Conservation (phyloP, 1,284 basidiomycete species). For the Apiotrichum gracile region DNA sequence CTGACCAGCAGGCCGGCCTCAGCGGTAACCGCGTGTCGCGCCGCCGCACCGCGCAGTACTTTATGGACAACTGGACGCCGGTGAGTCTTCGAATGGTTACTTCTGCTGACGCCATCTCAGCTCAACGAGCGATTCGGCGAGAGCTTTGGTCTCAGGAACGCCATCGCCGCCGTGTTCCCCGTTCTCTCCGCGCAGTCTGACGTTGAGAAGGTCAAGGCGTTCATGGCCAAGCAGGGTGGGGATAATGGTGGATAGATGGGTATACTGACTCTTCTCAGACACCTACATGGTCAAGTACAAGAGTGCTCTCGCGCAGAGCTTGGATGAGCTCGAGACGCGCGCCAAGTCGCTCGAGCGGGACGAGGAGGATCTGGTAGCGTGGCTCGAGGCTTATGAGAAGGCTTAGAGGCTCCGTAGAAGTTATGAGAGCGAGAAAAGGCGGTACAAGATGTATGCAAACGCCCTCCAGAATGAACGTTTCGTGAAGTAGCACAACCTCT, state of each 20-base stretch:
- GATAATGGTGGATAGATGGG: neutral
- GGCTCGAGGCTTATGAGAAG: conserved; percentile 53
- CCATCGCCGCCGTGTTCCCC: conserved; percentile 54
- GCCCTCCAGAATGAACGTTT: too few species aligned
- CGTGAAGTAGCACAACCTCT: too few species aligned
- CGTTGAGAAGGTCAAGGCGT: conserved; percentile 58
- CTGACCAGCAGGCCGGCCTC: conserved; percentile 34
- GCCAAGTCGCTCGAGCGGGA: conserved; percentile 52
- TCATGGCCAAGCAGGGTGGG: conserved; percentile 53
- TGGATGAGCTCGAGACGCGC: conserved; percentile 52
- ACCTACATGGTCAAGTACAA: conserved; percentile 47
- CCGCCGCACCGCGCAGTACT: conserved; percentile 44
- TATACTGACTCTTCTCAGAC: neutral
- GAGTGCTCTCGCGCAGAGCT: conserved; percentile 50
- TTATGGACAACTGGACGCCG: conserved; percentile 57
- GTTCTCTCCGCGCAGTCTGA: conserved; percentile 64
- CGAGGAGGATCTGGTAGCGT: conserved; percentile 50
- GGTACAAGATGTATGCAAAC: too few species aligned
- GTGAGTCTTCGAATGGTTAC: conserved; percentile 48
- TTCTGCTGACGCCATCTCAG: conserved; percentile 45
- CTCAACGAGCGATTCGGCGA: conserved; percentile 65
- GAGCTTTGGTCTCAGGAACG: conserved; percentile 53
- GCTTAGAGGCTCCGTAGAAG: too few species aligned
- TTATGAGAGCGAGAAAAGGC: too few species aligned
- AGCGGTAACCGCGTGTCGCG: conserved; percentile 31